Conservation (phyloP, 306 rosid genomes). For the Pachyrhizus erosus region DNA sequence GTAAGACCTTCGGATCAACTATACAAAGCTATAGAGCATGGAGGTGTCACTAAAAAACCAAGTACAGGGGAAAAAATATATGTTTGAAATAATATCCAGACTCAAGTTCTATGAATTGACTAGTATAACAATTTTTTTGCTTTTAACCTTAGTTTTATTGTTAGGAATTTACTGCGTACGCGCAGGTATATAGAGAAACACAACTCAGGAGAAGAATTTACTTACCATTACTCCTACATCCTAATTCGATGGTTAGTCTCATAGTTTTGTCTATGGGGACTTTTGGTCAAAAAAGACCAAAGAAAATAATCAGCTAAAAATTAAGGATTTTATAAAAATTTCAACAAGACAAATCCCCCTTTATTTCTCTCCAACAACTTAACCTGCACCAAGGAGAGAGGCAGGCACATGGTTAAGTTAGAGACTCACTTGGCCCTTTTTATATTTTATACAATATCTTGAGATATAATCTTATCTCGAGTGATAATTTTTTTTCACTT, state of each 20-base stretch:
- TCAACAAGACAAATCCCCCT: not conserved
- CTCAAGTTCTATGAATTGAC: not conserved
- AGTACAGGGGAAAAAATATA: not conserved
- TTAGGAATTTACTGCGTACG: not conserved
- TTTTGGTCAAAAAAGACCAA: not conserved
- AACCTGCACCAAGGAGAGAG: not conserved
- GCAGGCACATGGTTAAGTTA: not conserved
- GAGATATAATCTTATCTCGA: not conserved
- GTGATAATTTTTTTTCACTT: not conserved
- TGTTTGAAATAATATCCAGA: not conserved
- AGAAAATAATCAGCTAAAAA: not conserved
- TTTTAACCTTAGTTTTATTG: not conserved
- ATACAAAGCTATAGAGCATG: not conserved
- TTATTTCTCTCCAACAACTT: too few species aligned
- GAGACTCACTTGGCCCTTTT: not conserved
- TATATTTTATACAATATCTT: not conserved
- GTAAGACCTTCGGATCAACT: not conserved
- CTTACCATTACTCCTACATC: not conserved
- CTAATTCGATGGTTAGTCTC: not conserved
- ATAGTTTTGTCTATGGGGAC: not conserved
- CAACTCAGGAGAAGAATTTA: not conserved
- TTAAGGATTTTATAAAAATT: not conserved
- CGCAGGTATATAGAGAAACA: not conserved
- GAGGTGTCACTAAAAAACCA: not conserved
- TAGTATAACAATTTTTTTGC: not conserved